Conservation (phyloP, 208 protist genomes). For the Acanthamoeba lenticulata region DNA sequence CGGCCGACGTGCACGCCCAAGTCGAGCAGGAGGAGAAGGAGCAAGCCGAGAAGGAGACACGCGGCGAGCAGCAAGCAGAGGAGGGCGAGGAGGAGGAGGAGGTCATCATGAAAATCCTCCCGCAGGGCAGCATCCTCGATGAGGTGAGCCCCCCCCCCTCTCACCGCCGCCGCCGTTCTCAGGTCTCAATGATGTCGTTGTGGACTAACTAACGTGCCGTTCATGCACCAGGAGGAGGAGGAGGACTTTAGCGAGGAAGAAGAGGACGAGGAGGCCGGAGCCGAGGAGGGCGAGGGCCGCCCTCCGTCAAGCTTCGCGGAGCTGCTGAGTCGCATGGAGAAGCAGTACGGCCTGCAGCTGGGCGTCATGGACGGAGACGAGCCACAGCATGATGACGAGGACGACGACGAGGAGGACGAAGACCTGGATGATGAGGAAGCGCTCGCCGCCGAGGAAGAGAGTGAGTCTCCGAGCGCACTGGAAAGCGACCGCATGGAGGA, state of each 20-base stretch:
- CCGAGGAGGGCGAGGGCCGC: too few species aligned
- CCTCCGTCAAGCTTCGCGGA: too few species aligned
- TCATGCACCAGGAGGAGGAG: too few species aligned
- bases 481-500: neutral
- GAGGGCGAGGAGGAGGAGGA: neutral
- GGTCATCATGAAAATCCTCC: neutral
- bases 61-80: too few species aligned
- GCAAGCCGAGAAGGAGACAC: neutral
- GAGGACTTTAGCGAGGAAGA: too few species aligned
- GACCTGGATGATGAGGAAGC: neutral
- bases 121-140: neutral
- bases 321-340: too few species aligned
- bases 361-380: too few species aligned
- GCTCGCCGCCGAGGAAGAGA: neutral
- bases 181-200: neutral
- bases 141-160: neutral
- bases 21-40: neutral
- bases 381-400: neutral
- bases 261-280: too few species aligned
- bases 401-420: neutral
- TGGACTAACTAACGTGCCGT: too few species aligned
- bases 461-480: neutral
- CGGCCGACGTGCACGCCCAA: neutral
- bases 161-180: neutral
- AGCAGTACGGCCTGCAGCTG: too few species aligned